A percentile compares a stretch with the other conserved stretches of the same genome.
Evolutionary conservation across 495 filamentous ascomycete genomes (phyloP).

Genomic region (Penicillium diatomitis): DNA sequence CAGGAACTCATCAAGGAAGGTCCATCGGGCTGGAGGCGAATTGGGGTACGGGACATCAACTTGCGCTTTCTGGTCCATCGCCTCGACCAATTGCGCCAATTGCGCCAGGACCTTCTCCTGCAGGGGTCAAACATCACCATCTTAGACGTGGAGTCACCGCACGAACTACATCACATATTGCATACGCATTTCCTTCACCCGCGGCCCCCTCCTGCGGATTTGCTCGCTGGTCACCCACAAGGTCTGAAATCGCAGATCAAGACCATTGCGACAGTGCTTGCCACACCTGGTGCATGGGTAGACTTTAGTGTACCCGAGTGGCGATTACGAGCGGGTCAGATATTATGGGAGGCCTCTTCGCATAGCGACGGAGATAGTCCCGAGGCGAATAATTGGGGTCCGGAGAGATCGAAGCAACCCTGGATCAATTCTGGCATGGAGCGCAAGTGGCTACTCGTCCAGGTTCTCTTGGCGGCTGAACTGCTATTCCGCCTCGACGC

Average conservation of each 20-base stretch:
- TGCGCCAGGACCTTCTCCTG: slow-evolving; percentile 29
- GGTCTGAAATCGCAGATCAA: slow-evolving; percentile 45
- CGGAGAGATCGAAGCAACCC: slow-evolving; percentile 22
- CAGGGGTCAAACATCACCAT: slow-evolving; percentile 25
- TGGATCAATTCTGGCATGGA: slow-evolving; percentile 37
- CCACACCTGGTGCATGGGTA: slow-evolving; percentile 51
- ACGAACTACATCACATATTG: slow-evolving; percentile 35
- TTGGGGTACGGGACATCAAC: slow-evolving; percentile 33
- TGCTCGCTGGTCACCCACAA: slow-evolving; percentile 19
- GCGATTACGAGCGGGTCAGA: slow-evolving; percentile 69
- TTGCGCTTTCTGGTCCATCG: slow-evolving; percentile 31
- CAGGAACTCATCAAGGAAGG: slow-evolving; percentile 27
- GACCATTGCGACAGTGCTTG: slow-evolving; percentile 36
- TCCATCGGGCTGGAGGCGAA: slow-evolving; percentile 29
- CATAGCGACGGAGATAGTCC: slow-evolving; percentile 44
- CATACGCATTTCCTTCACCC: slow-evolving; percentile 40
- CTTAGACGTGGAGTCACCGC: slow-evolving; percentile 32
- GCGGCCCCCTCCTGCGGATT: slow-evolving; percentile 13
- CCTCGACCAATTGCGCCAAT: slow-evolving; percentile 30
- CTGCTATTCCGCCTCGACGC: slow-evolving; percentile 67
- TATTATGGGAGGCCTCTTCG: slow-evolving; percentile 59
- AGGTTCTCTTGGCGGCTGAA: slow-evolving; percentile 70
- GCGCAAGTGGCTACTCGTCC: slow-evolving; percentile 70
- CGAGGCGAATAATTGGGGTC: slow-evolving; percentile 28
- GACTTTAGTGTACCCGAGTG: slow-evolving; percentile 75